phyloP scores from a whole-genome alignment of 352 stramenopile genomes.

The Phytopythium montanum region DNA sequence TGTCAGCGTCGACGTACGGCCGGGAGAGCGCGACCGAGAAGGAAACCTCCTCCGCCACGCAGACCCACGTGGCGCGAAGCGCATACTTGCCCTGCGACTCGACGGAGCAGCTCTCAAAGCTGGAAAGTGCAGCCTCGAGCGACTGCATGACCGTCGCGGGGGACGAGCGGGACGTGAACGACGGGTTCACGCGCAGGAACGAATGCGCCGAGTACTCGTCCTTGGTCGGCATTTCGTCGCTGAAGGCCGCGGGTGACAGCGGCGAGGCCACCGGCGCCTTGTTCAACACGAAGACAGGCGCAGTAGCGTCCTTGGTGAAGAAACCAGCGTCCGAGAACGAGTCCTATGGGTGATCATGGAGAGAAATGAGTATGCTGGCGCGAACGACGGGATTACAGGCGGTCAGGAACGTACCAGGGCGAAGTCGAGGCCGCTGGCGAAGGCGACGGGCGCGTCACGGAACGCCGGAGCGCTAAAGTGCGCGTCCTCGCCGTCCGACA shows the following conservation, averaged over 20 bases:
- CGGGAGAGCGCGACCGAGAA: slow-evolving; percentile 55
- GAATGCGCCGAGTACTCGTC: slow-evolving; percentile 38
- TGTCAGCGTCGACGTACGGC: slow-evolving; percentile 12
- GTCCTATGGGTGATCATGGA: neutral
- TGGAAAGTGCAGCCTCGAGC: slow-evolving; percentile 35
- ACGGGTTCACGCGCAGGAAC: slow-evolving; percentile 52
- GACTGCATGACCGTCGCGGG: slow-evolving; percentile 50
- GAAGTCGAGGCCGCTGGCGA: slow-evolving; percentile 21
- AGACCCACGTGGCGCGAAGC: slow-evolving; percentile 46
- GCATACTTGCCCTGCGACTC: slow-evolving; percentile 34
- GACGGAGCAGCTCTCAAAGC: slow-evolving; percentile 36
- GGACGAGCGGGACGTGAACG: slow-evolving; percentile 35
- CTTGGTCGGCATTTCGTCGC: slow-evolving; percentile 36
- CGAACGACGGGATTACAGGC: neutral
- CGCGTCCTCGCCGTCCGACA: slow-evolving; percentile 3
- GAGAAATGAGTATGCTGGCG: neutral
- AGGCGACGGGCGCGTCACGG: slow-evolving; percentile 44
- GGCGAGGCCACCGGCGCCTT: slow-evolving; percentile 23
- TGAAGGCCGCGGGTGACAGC: slow-evolving; percentile 39
- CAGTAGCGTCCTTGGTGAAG: neutral
- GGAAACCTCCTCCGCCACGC: slow-evolving; percentile 62
- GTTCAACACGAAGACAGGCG: slow-evolving; percentile 20
- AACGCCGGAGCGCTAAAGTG: slow-evolving; percentile 26
- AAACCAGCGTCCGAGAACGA: neutral
- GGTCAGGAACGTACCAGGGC: slow-evolving; percentile 1